Evolutionary conservation across 2,329 filamentous ascomycete genomes (phyloP), one percentile per base, ranked within the genome.

Genomic region (Cladosporium cucumerinum): DNA sequence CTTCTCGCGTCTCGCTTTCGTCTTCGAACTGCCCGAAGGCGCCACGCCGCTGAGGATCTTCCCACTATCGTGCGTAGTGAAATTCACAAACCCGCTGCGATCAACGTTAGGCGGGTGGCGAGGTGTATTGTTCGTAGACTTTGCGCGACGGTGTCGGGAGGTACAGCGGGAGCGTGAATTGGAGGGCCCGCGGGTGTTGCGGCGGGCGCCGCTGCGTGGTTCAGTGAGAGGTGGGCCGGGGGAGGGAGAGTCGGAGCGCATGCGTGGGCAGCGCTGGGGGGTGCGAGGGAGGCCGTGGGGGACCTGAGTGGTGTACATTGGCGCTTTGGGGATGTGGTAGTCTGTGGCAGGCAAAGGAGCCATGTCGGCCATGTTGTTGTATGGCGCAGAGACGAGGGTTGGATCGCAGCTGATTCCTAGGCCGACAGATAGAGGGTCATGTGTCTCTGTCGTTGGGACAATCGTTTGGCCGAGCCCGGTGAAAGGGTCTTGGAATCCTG

Each of bases 11-110:
- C 93, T 82, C n/a, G 92, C 92, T 76, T 97, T 97, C 10, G 95
- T 98, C 85, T 98, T 98, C 70, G 87, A 91, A 70, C 89, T 93
- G 11, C 95, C 95, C 69, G 89, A 93, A 0, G 94, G 94, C 54
- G 95, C 95, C 14, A 99, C 95, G 5, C 93, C 94, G 8, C 87
- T 92, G 77, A 99, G 86, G 51, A 99, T 88, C 74, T 90, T 86
- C 16, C 85, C 81, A 72, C 88, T 89, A 76, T 99, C 93, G 58
- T 84, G 82, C 0, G 92, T 89, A 0, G 93, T 97, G 78, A 91
- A 97, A 77, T 98, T 98, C 68, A 97, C 91, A 74, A 98, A 98
- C 12, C 83, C 85, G 16, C 82, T 81, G 57, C 76, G 76, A 36
- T 86, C 85, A 10, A 85, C 80, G 2, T 69, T 72, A 72, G 66